phyloP scores from a whole-genome alignment of 805 yeast species.

The Yarrowia divulgata region DNA sequence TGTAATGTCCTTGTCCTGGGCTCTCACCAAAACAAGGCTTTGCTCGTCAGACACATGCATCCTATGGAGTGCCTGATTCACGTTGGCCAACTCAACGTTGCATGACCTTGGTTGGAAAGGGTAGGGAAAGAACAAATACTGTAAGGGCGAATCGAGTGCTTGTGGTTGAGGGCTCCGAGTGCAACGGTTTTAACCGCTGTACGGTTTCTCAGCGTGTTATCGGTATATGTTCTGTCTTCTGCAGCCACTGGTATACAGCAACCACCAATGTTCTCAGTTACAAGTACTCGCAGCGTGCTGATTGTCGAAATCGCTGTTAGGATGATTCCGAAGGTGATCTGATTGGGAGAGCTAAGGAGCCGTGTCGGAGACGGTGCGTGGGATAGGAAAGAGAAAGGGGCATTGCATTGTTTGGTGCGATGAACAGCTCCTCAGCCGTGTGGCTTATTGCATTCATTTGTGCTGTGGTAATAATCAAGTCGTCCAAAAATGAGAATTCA shows the following conservation, averaged over 20 bases:
- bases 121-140: background rate
- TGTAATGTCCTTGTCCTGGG: background rate
- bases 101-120: background rate
- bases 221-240: too few species aligned
- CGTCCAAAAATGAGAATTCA: background rate
- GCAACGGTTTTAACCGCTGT: too few species aligned
- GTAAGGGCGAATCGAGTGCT: too few species aligned
- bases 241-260: too few species aligned
- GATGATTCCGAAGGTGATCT: slow-evolving; percentile 4
- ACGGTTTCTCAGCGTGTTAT: too few species aligned
- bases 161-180: too few species aligned
- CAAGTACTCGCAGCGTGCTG: background rate
- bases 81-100: background rate
- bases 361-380: background rate
- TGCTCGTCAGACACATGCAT: background rate
- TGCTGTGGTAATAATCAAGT: background rate
- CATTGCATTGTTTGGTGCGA: too few species aligned
- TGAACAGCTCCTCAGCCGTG: too few species aligned
- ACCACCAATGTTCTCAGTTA: too few species aligned
- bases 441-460: too few species aligned
- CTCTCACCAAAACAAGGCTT: background rate
- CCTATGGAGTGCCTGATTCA: background rate
- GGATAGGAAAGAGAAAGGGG: too few species aligned
- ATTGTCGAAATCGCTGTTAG: background rate
- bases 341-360: background rate